phyloP scores from a whole-genome alignment of 345 rosid species.

The Fremontodendron californicum region DNA sequence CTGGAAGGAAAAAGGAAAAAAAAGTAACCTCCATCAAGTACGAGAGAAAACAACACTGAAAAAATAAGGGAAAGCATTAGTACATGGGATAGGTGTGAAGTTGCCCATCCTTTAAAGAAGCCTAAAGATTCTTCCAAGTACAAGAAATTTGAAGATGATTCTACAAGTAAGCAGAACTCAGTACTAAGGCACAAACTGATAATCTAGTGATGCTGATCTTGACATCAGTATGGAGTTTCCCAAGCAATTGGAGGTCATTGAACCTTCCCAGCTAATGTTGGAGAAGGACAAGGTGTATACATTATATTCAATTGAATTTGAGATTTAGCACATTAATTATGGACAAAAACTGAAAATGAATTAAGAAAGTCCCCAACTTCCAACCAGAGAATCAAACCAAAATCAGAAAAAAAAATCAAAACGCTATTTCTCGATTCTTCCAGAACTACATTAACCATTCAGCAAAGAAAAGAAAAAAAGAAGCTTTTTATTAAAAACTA shows the following conservation, averaged over 20 bases:
- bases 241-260: not conserved
- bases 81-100: not conserved
- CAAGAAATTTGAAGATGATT: not conserved
- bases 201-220: not conserved
- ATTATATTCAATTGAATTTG: conserved; percentile 6
- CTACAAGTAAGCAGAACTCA: not conserved
- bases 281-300: not conserved
- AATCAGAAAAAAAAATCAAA: not conserved
- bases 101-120: not conserved
- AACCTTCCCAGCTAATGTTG: not conserved
- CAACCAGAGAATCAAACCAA: not conserved
- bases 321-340: not conserved
- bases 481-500: not conserved
- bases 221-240: not conserved
- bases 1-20: conserved; percentile 33
- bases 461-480: not conserved
- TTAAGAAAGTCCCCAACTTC: not conserved
- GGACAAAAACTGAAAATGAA: not conserved
- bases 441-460: not conserved
- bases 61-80: conserved; percentile 8
- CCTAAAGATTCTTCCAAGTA: not conserved
- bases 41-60: not conserved
- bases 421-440: not conserved
- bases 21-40: conserved; percentile 6
- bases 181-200: not conserved